Conservation (phyloP, 1,284 basidiomycete species). For the Thecaphora thlaspeos region DNA sequence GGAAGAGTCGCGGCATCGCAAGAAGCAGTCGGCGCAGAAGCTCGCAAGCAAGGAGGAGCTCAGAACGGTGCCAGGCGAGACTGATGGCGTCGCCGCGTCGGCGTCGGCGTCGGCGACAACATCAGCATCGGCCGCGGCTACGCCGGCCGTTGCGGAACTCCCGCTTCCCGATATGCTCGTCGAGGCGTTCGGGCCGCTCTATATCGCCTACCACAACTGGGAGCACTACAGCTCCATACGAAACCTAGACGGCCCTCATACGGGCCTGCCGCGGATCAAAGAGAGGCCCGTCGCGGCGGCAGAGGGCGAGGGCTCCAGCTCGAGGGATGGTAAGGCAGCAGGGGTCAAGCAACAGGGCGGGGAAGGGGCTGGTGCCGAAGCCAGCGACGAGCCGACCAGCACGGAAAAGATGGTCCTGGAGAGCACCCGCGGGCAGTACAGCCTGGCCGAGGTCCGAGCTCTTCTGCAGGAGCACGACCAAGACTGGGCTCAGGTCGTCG, state of each 20-base stretch:
- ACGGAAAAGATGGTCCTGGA: conserved; percentile 41
- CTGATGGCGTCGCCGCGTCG: not conserved
- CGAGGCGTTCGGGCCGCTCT: conserved; percentile 50
- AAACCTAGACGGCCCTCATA: conserved; percentile 78
- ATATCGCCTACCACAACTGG: conserved; percentile 74
- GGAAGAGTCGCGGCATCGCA: conserved; percentile 19
- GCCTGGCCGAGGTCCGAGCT: conserved; percentile 22
- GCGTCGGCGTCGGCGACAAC: conserved; percentile 2
- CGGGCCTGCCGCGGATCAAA: conserved; percentile 70
- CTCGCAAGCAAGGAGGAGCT: not conserved
- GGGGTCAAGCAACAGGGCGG: not conserved
- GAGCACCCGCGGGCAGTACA: conserved; percentile 33
- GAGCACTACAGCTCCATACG: conserved; percentile 91
- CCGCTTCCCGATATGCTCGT: conserved; percentile 2
- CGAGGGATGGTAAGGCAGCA: conserved; percentile 2
- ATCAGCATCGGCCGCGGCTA: too few species aligned
- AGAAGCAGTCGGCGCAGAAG: conserved; percentile 12
- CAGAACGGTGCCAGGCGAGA: not conserved
- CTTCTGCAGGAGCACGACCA: conserved; percentile 29
- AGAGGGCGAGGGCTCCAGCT: not conserved
- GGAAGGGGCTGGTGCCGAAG: conserved; percentile 8
- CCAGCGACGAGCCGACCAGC: conserved; percentile 17
- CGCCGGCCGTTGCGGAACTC: too few species aligned
- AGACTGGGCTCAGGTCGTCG: conserved; percentile 40
- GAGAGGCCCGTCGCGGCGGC: conserved; percentile 59